Evolutionary conservation across 2,329 filamentous ascomycete genomes (phyloP), one percentile per base, ranked within the genome.

Genomic region (Hymenoscyphus infarciens): DNA sequence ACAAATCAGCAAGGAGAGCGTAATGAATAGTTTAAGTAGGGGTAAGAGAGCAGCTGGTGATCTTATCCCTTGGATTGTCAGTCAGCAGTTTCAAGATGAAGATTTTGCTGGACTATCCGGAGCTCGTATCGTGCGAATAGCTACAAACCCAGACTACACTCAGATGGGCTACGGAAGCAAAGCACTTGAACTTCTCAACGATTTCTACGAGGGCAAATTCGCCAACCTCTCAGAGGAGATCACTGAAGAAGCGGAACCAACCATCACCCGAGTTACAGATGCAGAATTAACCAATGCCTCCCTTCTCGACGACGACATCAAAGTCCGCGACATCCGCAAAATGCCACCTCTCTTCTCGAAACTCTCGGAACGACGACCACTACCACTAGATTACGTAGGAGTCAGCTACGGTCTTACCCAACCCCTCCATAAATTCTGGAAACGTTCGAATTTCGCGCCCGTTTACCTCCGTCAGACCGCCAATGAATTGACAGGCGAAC

Each of bases 61-160:
- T 75, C 79, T 99, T 60, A 99, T 99, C 62, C 95, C 95, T 0
- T 99, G 95, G 95, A 84, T 98, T 35, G 91, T 99, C 66, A 96
- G 92, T 74, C 93, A 98, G 74, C 95, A 99, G 74, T 99, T 97
- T 80, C 95, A 98, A 74, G 95, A 99, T 71, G 92, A 96, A 68
- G 92, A 97, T 68, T 99, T 99, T 74, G 95, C 94, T 13, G 88
- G 90, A 49, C 82, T 99, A 0, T 98, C 94, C 15, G 96, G 95
- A 61, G 95, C 94, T 38, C 87, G 95, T 65, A 80, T 99, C 56
- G 94, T 99, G 16, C 87, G 95, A 57, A 98, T 99, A 71, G 95
- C 96, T 22, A 97, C 95, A 0, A 96, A 97, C 74, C 95, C 96
- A 0, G 93, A 98, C 69, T 97, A 97, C 70, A 82, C 89, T 59